phyloP scores from a whole-genome alignment of 2,329 filamentous ascomycete genomes.

The Penicillium olsonii region DNA sequence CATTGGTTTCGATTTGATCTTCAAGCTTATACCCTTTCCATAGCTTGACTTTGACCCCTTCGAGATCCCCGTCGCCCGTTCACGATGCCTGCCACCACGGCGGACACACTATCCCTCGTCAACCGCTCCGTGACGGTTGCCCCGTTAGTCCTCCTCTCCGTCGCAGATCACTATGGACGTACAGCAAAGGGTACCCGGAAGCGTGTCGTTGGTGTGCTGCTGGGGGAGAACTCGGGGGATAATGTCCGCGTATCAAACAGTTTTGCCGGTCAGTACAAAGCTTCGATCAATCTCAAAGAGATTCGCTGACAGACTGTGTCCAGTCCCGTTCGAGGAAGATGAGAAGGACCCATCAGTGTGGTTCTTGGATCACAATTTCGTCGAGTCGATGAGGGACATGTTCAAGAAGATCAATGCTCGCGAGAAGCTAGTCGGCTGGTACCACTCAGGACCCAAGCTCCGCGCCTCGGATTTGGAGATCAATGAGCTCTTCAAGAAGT shows the following conservation, averaged over 20 bases:
- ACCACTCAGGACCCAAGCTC: conserved; percentile 96
- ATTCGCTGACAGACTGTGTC: conserved; percentile 21
- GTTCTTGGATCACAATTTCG: conserved; percentile 99
- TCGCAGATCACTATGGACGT: conserved; percentile 97
- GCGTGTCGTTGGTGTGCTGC: conserved; percentile 89
- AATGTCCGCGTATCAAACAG: conserved; percentile 98
- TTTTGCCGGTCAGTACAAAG: conserved; percentile 76
- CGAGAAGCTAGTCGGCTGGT: conserved; percentile 99
- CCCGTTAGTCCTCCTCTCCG: conserved; percentile 94
- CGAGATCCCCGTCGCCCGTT: conserved; percentile 11
- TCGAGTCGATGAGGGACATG: conserved; percentile 99
- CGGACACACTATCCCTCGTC: conserved; percentile 93
- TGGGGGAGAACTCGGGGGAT: conserved; percentile 95
- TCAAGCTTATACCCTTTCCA: conserved; percentile 3
- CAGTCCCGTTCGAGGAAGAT: conserved; percentile 98
- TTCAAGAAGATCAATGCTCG: conserved; percentile 99
- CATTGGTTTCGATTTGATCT: conserved; percentile 4
- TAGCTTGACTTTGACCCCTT: conserved; percentile 3
- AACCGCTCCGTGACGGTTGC: conserved; percentile 95
- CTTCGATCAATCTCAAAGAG: conserved; percentile 3
- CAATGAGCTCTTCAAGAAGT: conserved; percentile 99
- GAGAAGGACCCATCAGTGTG: conserved; percentile 98
- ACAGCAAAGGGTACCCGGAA: conserved; percentile 84
- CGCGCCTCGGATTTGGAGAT: conserved; percentile 96
- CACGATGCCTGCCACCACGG: conserved; percentile 92